A percentile compares a stretch with the other conserved stretches of the same genome.
These are phyloP conservation scores for Solanum etuberosum DNA, from an alignment of 257 asterid species.

Conservation along the genomic window DNA sequence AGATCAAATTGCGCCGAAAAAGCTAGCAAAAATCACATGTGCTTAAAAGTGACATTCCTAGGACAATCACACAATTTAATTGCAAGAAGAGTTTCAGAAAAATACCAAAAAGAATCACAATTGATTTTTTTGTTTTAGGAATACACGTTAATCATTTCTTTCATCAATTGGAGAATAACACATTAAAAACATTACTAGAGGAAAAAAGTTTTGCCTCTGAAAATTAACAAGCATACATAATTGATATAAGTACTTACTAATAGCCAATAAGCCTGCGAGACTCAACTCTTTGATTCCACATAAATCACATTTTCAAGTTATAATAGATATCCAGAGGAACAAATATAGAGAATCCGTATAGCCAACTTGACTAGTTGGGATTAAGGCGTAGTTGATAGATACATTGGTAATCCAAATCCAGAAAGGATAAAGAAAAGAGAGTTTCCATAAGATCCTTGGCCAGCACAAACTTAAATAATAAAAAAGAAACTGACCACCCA, in stretches of 20 bases:
- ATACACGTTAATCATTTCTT: neutral
- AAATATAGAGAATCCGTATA: neutral
- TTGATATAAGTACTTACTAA: neutral
- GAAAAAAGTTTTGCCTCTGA: neutral
- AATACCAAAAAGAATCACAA: neutral
- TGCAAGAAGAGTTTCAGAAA: neutral
- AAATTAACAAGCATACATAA: neutral
- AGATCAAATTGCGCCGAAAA: neutral
- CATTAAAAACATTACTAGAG: neutral
- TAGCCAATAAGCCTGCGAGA: neutral
- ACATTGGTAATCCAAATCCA: neutral
- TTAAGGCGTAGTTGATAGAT: neutral
- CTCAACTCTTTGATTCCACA: neutral
- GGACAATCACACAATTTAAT: neutral
- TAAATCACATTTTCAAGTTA: neutral
- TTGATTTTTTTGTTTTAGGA: neutral
- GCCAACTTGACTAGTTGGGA: neutral
- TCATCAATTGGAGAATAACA: neutral
- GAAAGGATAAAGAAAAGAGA: neutral
- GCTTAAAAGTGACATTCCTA: neutral
- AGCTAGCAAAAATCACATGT: neutral
- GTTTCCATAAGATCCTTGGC: neutral
- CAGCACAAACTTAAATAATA: neutral
- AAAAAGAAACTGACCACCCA: slow-evolving; percentile 22
- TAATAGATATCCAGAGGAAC: neutral